Base-by-base conservation (phyloP, 495 filamentous ascomycete genomes). In the Oleoguttula mirabilis region DNA sequence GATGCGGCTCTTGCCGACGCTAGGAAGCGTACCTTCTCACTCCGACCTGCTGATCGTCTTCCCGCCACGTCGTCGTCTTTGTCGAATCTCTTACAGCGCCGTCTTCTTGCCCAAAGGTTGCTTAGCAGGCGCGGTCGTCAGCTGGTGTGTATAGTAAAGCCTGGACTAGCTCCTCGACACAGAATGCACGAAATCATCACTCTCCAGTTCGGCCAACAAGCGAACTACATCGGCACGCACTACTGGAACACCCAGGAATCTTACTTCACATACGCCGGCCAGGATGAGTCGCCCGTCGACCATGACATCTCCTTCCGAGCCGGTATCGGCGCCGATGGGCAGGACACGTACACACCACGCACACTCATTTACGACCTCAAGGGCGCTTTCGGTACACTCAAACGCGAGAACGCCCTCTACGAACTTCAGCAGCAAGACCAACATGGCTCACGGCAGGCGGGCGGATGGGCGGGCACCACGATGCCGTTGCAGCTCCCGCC, bases 211-310 rank as follows among this genome's bases (percentile, higher is more conserved):
- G 90, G 90, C 28, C 84, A 94, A 53, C 77, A 79, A 56, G 82
- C 79, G 54, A 99, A 99, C 64, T 93, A 95, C 54, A 60, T 95
- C 21, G 87, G 80, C n/a, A 94, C 84, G 0, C 90, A 99, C 66
- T 96, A 94, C 59, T 99, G 92, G 92, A 99, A 99, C 54, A 70
- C 85, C 43, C 28, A 87, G 84, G 92, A 98, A 68, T 94, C 88
- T 10, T 98, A 98, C 63, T 98, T 98, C 58, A 94, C 90, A 19
- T 96, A 94, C 57, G 66, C 71, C 8, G 71, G 71, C 23, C 66
- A 77, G 22, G 64, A 76, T 36, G 70, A 73, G 41, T 82, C 85
- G 17, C 71, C 72, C 0, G 63, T 99, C 44, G 76, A 99, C 55
- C 90, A 96, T 68, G 82, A 96, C 60, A 71, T 96, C 37, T 82